Conservation (phyloP, 2,329 filamentous ascomycete genomes). For the Corniculantispora saksenae region DNA sequence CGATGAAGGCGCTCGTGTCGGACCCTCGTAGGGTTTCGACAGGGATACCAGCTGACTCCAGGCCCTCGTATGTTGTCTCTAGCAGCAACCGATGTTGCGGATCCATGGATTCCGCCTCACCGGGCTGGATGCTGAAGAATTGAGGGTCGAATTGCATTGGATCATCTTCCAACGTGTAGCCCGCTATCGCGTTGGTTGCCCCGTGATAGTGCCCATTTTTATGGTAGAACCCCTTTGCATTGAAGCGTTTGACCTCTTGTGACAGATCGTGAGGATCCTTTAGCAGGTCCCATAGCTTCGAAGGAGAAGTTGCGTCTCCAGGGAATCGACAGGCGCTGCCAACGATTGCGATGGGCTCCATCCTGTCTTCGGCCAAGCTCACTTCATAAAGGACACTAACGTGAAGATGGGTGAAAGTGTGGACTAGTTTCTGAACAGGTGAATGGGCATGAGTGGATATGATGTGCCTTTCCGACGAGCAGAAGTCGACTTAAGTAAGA, state of each 20-base stretch:
- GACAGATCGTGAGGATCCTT: slow-evolving; percentile 25
- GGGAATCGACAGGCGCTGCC: slow-evolving; percentile 22
- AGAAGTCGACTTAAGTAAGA: too few species aligned
- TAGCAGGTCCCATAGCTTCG: slow-evolving; percentile 20
- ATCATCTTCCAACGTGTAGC: slow-evolving; percentile 21
- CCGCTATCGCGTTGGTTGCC: slow-evolving; percentile 19
- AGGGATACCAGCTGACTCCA: slow-evolving; percentile 29
- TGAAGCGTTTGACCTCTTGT: slow-evolving; percentile 28
- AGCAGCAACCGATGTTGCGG: slow-evolving; percentile 35
- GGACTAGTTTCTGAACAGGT: too few species aligned
- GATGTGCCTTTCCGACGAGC: too few species aligned
- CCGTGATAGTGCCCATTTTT: slow-evolving; percentile 26
- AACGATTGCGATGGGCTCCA: slow-evolving; percentile 22
- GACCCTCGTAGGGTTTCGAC: slow-evolving; percentile 13
- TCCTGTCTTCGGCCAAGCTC: neutral
- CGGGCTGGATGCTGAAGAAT: slow-evolving; percentile 35
- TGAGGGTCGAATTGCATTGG: slow-evolving; percentile 25
- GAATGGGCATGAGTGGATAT: too few species aligned
- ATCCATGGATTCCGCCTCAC: slow-evolving; percentile 36
- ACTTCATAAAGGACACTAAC: neutral
- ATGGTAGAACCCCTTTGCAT: slow-evolving; percentile 24
- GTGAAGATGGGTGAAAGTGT: too few species aligned
- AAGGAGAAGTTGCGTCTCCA: slow-evolving; percentile 15
- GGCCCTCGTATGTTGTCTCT: slow-evolving; percentile 37
- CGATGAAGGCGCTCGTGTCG: slow-evolving; percentile 24